These are phyloP conservation scores for Apophysomyces variabilis DNA, from an alignment of 371 early-diverging fungal species.

Conservation along the genomic window DNA sequence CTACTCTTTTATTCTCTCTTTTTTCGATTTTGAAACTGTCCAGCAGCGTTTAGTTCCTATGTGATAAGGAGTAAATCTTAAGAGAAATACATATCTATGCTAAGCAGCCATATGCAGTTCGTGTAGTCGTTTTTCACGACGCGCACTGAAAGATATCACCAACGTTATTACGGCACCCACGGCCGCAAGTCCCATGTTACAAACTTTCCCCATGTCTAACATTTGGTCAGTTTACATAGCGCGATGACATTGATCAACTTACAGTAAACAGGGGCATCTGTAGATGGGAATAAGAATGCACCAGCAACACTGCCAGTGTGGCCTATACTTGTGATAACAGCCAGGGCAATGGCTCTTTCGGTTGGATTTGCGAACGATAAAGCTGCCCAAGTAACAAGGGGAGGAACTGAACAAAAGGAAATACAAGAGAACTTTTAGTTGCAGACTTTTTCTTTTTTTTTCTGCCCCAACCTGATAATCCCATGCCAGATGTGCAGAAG, in stretches of 20 bases:
- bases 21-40: too few species aligned
- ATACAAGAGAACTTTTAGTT: not conserved
- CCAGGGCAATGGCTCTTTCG: conserved; percentile 36
- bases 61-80: too few species aligned
- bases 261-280: conserved; percentile 26
- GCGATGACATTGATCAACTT: not conserved
- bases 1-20: too few species aligned
- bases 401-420: conserved; percentile 18
- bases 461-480: conserved; percentile 26
- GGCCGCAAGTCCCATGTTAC: not conserved
- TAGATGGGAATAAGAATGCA: conserved; percentile 30
- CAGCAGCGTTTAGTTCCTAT: too few species aligned
- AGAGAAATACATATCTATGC: too few species aligned
- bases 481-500: conserved; percentile 19
- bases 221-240: not conserved
- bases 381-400: conserved; percentile 31
- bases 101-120: not conserved
- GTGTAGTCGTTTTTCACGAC: not conserved
- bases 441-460: conserved; percentile 25
- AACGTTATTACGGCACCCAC: not conserved
- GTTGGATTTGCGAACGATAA: conserved; percentile 30
- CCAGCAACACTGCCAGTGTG: conserved; percentile 33
- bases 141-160: not conserved
- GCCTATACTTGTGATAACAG: conserved; percentile 28
- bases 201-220: not conserved